These are phyloP conservation scores for Coleophoma cylindrospora DNA, from an alignment of 2,329 filamentous ascomycete genomes.

Conservation along the genomic window DNA sequence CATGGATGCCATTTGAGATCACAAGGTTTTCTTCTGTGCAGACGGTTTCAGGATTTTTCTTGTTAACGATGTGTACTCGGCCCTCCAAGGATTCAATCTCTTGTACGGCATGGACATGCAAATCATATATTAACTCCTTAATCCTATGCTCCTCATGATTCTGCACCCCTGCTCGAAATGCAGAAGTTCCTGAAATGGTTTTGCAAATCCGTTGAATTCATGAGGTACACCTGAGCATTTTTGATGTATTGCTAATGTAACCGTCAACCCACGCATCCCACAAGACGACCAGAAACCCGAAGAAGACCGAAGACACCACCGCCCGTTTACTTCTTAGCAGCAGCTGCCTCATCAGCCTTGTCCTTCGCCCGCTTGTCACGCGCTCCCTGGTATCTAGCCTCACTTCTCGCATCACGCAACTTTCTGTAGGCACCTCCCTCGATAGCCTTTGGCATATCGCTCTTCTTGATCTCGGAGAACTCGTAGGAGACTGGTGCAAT, in stretches of 20 bases:
- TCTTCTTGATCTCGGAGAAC: slow-evolving; percentile 74
- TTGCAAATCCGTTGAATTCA: slow-evolving; percentile 1
- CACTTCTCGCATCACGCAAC: slow-evolving; percentile 79
- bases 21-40: too few species aligned
- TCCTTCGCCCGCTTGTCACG: slow-evolving; percentile 92
- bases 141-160: too few species aligned
- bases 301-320: background rate
- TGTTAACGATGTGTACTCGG: too few species aligned
- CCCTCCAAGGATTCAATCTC: too few species aligned
- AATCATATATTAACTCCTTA: too few species aligned
- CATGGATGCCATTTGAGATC: too few species aligned
- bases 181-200: background rate
- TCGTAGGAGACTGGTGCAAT: slow-evolving; percentile 63
- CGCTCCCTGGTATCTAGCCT: slow-evolving; percentile 74
- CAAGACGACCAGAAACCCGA: slow-evolving; percentile 1
- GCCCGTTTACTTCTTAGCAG: slow-evolving; percentile 72
- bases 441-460: slow-evolving; percentile 66
- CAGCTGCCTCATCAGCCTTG: slow-evolving; percentile 74
- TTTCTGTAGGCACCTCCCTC: slow-evolving; percentile 84
- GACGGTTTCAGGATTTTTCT: too few species aligned
- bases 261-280: slow-evolving; percentile 1
- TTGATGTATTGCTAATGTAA: background rate
- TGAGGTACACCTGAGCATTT: slow-evolving; percentile 1
- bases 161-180: too few species aligned
- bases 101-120: too few species aligned